Evolutionary conservation across 139 green algal genomes (phyloP).

Genomic region (Zygnema circumcarinatum): DNA sequence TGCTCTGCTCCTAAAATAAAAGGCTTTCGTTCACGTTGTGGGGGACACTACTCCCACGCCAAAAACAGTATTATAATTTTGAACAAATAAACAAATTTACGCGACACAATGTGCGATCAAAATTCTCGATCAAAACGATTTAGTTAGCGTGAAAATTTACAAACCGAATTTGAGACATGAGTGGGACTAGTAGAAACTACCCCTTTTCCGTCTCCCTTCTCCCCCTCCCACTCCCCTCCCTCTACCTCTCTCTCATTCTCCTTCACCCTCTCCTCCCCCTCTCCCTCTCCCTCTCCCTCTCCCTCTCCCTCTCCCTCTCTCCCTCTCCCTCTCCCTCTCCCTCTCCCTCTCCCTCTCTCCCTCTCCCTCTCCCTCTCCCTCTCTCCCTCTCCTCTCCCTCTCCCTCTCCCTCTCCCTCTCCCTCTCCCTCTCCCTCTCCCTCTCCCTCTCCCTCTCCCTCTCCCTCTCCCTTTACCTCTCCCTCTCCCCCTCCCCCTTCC

Average conservation of each 20-base stretch:
- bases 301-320: neutral
- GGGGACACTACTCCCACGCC: too few species aligned
- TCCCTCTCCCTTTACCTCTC: too few species aligned
- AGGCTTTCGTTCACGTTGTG: too few species aligned
- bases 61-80: too few species aligned
- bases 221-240: too few species aligned
- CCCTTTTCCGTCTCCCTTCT: too few species aligned
- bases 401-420: conserved; percentile 7
- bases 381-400: conserved; percentile 1
- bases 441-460: conserved; percentile 24
- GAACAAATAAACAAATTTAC: too few species aligned
- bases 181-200: too few species aligned
- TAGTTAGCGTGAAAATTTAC: neutral
- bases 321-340: neutral
- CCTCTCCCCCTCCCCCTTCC: too few species aligned
- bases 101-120: too few species aligned
- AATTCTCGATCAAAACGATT: neutral
- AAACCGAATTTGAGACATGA: too few species aligned
- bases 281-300: neutral
- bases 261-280: neutral
- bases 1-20: too few species aligned
- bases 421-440: conserved; percentile 9
- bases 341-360: conserved; percentile 1
- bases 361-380: neutral
- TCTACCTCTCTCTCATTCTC: neutral